A percentile compares a stretch with the other conserved stretches of the same genome.
Evolutionary conservation across 2,329 filamentous ascomycete species (phyloP).

Genomic region (Penicillium sp.): DNA sequence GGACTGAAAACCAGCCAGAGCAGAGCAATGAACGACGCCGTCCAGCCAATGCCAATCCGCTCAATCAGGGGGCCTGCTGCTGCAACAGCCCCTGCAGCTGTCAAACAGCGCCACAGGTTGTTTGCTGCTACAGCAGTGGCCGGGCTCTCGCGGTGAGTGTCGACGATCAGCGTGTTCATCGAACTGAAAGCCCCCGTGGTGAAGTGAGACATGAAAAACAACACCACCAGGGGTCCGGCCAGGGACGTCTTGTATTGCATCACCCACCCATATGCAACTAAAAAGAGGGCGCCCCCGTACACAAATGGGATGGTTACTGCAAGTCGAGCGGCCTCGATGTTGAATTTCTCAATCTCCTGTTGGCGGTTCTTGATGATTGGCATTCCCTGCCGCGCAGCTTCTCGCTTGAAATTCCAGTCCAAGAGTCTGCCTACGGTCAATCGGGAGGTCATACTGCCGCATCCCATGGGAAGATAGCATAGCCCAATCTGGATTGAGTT

Average conservation of each 20-base stretch:
- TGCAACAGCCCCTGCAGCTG: slow-evolving; percentile 38
- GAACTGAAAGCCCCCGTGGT: slow-evolving; percentile 23
- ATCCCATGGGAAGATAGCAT: slow-evolving; percentile 41
- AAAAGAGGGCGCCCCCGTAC: neutral
- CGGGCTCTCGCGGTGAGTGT: slow-evolving; percentile 30
- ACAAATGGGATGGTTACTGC: slow-evolving; percentile 33
- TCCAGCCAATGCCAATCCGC: slow-evolving; percentile 25
- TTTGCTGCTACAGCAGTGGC: slow-evolving; percentile 43
- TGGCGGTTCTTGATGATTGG: slow-evolving; percentile 30
- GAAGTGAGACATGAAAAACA: slow-evolving; percentile 36
- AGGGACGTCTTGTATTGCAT: slow-evolving; percentile 30
- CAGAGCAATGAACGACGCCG: slow-evolving; percentile 19
- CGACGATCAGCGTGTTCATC: slow-evolving; percentile 7
- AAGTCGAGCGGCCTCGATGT: slow-evolving; percentile 42
- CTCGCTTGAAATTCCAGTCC: slow-evolving; percentile 41
- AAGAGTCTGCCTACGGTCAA: slow-evolving; percentile 36
- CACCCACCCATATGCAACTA: slow-evolving; percentile 41
- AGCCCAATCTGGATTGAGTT: slow-evolving; percentile 40
- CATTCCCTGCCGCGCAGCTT: slow-evolving; percentile 29
- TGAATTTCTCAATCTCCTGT: slow-evolving; percentile 36
- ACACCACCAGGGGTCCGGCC: slow-evolving; percentile 33
- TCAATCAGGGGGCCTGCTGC: slow-evolving; percentile 20
- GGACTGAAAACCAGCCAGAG: slow-evolving; percentile 21
- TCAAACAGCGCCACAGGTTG: slow-evolving; percentile 40
- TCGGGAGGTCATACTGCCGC: slow-evolving; percentile 35